Evolutionary conservation across 2,329 filamentous ascomycete species (phyloP).

Genomic region (Talaromyces piceae): DNA sequence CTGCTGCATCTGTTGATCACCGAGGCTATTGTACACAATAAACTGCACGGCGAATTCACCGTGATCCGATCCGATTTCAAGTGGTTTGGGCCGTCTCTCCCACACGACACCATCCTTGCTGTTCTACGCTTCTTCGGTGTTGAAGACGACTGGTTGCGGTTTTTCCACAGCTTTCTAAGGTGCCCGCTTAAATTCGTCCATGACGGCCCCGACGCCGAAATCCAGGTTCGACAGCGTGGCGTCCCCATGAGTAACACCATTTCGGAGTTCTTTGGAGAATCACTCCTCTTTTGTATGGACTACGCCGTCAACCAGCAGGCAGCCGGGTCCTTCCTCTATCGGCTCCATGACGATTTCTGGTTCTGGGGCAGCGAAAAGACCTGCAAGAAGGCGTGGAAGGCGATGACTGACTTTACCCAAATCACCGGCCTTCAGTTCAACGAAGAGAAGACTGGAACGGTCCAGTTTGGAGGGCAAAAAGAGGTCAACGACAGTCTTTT

Average conservation of each 20-base stretch:
- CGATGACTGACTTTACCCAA: conserved; percentile 48
- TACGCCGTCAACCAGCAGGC: conserved; percentile 56
- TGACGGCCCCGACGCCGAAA: conserved; percentile 41
- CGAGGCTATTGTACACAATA: conserved; percentile 46
- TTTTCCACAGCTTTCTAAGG: conserved; percentile 54
- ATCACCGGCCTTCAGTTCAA: conserved; percentile 55
- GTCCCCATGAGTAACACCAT: conserved; percentile 54
- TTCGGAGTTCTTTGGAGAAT: conserved; percentile 54
- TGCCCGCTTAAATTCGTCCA: conserved; percentile 52
- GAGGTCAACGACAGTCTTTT: not conserved
- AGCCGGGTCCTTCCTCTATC: conserved; percentile 48
- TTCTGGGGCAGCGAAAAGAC: conserved; percentile 53
- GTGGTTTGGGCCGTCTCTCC: conserved; percentile 51
- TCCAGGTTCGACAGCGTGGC: conserved; percentile 47
- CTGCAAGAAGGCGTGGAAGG: conserved; percentile 53
- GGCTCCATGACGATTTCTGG: conserved; percentile 61
- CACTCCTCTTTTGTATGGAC: conserved; percentile 57
- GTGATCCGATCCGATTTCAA: conserved; percentile 53
- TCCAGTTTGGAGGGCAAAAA: conserved; percentile 28
- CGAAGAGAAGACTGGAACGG: conserved; percentile 50
- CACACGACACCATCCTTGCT: conserved; percentile 53
- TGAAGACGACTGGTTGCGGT: conserved; percentile 47
- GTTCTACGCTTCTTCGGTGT: conserved; percentile 55
- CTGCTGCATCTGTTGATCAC: conserved; percentile 51
- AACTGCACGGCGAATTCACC: conserved; percentile 43